phyloP scores from a whole-genome alignment of 2,329 filamentous ascomycete species.

The Pyrenochaeta sp. region DNA sequence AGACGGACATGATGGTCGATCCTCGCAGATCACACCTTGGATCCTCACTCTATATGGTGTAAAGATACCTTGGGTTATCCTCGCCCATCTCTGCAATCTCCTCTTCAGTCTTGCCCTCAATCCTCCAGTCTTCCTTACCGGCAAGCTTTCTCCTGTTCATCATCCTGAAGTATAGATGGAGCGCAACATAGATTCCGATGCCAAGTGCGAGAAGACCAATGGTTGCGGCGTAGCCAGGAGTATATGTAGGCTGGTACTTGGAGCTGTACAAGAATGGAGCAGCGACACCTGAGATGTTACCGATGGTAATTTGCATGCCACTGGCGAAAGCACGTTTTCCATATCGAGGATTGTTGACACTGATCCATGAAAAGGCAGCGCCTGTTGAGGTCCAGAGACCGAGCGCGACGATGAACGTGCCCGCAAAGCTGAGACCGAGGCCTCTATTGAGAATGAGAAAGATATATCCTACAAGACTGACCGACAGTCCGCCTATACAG shows the following conservation, averaged over 20 bases:
- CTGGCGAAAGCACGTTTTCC: slow-evolving; percentile 40
- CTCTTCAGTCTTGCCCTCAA: slow-evolving; percentile 32
- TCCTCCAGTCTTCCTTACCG: slow-evolving; percentile 31
- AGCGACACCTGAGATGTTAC: slow-evolving; percentile 44
- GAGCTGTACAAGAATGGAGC: slow-evolving; percentile 33
- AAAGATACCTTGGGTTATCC: slow-evolving; percentile 33
- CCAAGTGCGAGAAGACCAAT: slow-evolving; percentile 28
- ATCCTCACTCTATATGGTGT: slow-evolving; percentile 21
- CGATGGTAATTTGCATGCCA: slow-evolving; percentile 46
- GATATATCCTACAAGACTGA: slow-evolving; percentile 59
- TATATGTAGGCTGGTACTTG: slow-evolving; percentile 19
- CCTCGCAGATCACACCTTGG: neutral
- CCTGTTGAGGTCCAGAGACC: slow-evolving; percentile 36
- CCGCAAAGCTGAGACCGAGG: slow-evolving; percentile 28
- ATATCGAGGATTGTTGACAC: slow-evolving; percentile 38
- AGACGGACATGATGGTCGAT: too few species aligned
- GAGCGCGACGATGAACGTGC: slow-evolving; percentile 39
- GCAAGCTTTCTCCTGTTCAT: slow-evolving; percentile 31
- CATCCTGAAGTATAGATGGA: slow-evolving; percentile 29
- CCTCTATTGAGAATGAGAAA: slow-evolving; percentile 42
- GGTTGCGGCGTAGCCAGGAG: slow-evolving; percentile 31
- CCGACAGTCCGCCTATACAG: slow-evolving; percentile 27
- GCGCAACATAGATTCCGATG: slow-evolving; percentile 20
- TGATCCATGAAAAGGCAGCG: slow-evolving; percentile 36
- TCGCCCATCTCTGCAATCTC: slow-evolving; percentile 35